A percentile compares a stretch with the other conserved stretches of the same genome.
Conservation (phyloP, 1,139 yeast species). For the Lizanozyma gosingica region DNA sequence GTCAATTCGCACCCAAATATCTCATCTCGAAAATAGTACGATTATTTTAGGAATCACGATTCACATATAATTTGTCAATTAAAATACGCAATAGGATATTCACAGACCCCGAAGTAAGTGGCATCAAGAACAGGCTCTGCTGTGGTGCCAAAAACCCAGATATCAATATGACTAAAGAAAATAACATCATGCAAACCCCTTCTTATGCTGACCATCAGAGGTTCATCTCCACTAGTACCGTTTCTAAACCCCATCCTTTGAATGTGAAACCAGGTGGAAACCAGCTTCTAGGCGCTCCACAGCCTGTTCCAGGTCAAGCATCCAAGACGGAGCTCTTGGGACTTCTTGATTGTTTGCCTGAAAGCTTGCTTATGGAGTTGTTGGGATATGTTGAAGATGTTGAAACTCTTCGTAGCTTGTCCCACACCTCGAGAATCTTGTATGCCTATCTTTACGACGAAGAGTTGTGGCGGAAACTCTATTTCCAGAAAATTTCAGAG, state of each 20-base stretch:
- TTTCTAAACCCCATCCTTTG: constrained; percentile 49
- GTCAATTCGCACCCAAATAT: background rate
- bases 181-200: too few relatives aligned
- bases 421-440: constrained; percentile 55
- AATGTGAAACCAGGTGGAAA: constrained; percentile 74
- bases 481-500: constrained; percentile 18
- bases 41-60: too few relatives aligned
- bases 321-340: constrained; percentile 43
- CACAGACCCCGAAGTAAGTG: too few relatives aligned
- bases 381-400: constrained; percentile 37
- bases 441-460: constrained; percentile 69
- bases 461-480: constrained; percentile 66
- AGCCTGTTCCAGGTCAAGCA: constrained; percentile 12
- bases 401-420: constrained; percentile 36
- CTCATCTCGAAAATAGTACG: background rate
- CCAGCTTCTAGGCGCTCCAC: constrained; percentile 20
- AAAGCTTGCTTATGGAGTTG: constrained; percentile 46
- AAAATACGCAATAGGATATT: too few relatives aligned
- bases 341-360: constrained; percentile 40
- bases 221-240: constrained; percentile 15
- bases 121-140: too few relatives aligned
- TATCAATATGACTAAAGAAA: too few relatives aligned
- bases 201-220: constrained; percentile 10
- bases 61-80: too few relatives aligned
- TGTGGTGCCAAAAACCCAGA: too few relatives aligned